phyloP scores from a whole-genome alignment of 2,329 filamentous ascomycete species.

The Stagonosporopsis rhizophila region DNA sequence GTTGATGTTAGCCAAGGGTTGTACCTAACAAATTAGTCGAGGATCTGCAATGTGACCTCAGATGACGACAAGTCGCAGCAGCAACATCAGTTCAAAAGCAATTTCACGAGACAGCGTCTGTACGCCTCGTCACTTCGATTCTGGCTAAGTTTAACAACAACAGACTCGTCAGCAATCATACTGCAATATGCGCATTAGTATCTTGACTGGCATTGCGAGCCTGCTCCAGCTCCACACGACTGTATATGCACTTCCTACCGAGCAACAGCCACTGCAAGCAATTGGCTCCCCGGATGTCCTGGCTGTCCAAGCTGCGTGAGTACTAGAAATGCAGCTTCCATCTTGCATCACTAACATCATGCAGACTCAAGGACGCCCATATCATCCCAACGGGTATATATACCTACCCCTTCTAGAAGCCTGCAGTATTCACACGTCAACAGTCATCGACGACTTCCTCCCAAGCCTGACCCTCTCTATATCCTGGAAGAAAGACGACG shows the following conservation, averaged over 20 bases:
- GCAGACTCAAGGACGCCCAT: constrained; percentile 49
- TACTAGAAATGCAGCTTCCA: background rate
- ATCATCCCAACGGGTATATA: constrained; percentile 49
- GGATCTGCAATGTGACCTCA: constrained; percentile 36
- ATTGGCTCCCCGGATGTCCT: constrained; percentile 28
- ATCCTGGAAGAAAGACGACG: constrained; percentile 53
- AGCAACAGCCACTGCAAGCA: constrained; percentile 33
- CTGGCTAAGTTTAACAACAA: background rate
- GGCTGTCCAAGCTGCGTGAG: constrained; percentile 39
- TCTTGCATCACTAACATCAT: constrained; percentile 3
- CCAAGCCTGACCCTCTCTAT: constrained; percentile 61
- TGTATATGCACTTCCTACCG: constrained; percentile 32
- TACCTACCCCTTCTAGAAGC: background rate
- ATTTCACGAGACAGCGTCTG: constrained; percentile 24
- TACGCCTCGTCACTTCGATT: background rate
- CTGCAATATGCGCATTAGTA: constrained; percentile 25
- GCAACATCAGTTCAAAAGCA: constrained; percentile 16
- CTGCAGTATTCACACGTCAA: constrained; percentile 9
- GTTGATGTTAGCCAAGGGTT: constrained; percentile 19
- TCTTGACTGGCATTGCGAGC: constrained; percentile 19
- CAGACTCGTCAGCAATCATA: background rate
- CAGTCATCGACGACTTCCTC: constrained; percentile 67
- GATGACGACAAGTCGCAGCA: constrained; percentile 38
- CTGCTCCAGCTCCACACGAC: constrained; percentile 27
- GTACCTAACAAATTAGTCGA: constrained; percentile 17